Percentiles rank a stretch among this genome's conserved stretches.
phyloP scores from a whole-genome alignment of 2,329 filamentous ascomycete genomes.

The Fusarium coicis region DNA sequence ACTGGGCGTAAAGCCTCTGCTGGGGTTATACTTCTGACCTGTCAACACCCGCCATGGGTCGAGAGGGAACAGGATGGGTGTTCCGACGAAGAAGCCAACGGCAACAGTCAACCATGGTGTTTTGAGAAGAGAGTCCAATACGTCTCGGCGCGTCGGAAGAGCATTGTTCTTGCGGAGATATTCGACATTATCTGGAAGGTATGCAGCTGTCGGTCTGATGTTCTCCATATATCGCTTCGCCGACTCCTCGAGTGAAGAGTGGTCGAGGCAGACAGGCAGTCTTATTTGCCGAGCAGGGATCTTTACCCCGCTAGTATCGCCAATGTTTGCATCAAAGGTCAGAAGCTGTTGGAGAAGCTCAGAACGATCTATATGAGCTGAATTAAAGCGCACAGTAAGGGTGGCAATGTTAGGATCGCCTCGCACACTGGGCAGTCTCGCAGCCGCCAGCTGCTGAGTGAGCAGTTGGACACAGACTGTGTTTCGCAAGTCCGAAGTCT shows the following conservation, averaged over 20 bases:
- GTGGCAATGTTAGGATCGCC: neutral
- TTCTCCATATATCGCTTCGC: neutral
- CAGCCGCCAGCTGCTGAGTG: neutral
- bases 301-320: neutral
- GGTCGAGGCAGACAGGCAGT: neutral
- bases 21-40: constrained; percentile 1
- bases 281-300: neutral
- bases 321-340: neutral
- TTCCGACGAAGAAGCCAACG: constrained; percentile 51
- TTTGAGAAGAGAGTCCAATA: constrained; percentile 48
- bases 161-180: neutral
- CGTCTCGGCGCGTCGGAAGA: constrained; percentile 41
- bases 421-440: neutral
- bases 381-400: neutral
- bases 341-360: neutral
- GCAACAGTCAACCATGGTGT: constrained; percentile 47
- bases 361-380: neutral
- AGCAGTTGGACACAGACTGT: neutral
- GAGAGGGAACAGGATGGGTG: constrained; percentile 47
- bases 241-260: neutral
- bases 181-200: neutral
- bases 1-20: neutral
- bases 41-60: constrained; percentile 49
- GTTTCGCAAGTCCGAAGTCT: neutral
- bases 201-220: neutral